Evolutionary conservation across 2,329 filamentous ascomycete genomes (phyloP).

Genomic region (Alternaria infectoria): DNA sequence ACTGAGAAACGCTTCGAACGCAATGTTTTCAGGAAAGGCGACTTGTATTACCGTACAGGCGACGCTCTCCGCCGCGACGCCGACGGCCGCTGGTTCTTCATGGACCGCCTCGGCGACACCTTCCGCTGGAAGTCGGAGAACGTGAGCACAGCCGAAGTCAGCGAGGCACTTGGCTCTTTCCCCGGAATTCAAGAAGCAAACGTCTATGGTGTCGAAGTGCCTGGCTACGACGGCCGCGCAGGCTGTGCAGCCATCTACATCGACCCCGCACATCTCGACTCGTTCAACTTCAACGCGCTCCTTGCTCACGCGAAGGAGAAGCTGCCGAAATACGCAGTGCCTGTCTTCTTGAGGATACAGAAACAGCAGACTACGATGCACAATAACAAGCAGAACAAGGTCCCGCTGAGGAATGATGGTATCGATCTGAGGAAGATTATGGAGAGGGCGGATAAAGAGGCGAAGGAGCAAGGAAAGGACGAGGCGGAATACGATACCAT

Average conservation of each 20-base stretch:
- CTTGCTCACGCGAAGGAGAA: conserved; percentile 64
- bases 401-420: conserved; percentile 70
- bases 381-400: conserved; percentile 84
- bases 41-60: conserved; percentile 57
- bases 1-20: conserved; percentile 63
- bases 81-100: conserved; percentile 57
- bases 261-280: conserved; percentile 53
- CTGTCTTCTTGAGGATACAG: conserved; percentile 72
- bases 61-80: conserved; percentile 53
- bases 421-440: conserved; percentile 62
- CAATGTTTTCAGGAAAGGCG: conserved; percentile 56
- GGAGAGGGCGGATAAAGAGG: conserved; percentile 47
- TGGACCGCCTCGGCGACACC: conserved; percentile 57
- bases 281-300: conserved; percentile 62
- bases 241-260: conserved; percentile 64
- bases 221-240: conserved; percentile 59
- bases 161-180: conserved; percentile 54
- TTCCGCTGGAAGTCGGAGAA: conserved; percentile 60
- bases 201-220: conserved; percentile 58
- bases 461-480: conserved; percentile 44
- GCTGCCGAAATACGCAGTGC: conserved; percentile 76
- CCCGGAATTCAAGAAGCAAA: conserved; percentile 55
- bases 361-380: conserved; percentile 66
- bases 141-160: conserved; percentile 56
- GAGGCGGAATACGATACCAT: conserved; percentile 53